A percentile compares a stretch with the other conserved stretches of the same genome.
Conservation (phyloP, 31 red algal genomes). For the Endocladia muricata region DNA sequence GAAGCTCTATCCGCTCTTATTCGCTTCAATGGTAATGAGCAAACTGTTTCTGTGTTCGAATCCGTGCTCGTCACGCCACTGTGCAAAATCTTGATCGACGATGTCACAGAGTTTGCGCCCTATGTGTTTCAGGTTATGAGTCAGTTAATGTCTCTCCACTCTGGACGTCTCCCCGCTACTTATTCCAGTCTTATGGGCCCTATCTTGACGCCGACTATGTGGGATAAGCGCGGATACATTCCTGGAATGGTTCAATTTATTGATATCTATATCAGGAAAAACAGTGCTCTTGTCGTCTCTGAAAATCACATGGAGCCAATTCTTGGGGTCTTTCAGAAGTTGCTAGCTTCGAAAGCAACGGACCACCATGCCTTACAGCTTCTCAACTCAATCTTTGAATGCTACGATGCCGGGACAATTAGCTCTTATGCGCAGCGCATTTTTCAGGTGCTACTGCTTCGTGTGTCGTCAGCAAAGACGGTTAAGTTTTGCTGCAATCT, state of each 20-base stretch:
- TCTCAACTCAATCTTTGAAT: conserved; percentile 65
- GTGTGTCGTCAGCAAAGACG: conserved; percentile 72
- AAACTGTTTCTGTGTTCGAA: conserved; percentile 61
- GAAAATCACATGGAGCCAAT: conserved; percentile 72
- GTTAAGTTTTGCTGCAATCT: conserved; percentile 61
- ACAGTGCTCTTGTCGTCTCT: conserved; percentile 28
- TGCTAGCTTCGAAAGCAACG: conserved; percentile 82
- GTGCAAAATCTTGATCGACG: conserved; percentile 67
- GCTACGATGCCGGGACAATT: conserved; percentile 36
- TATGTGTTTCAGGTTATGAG: conserved; percentile 96
- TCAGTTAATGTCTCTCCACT: conserved; percentile 75
- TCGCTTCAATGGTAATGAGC: conserved; percentile 48
- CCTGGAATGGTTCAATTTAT: conserved; percentile 93
- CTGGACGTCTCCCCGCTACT: conserved; percentile 42
- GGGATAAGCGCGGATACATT: conserved; percentile 88
- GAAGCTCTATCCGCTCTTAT: conserved; percentile 84
- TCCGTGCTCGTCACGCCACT: conserved; percentile 68
- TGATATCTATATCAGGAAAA: conserved; percentile 61
- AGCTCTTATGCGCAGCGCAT: conserved; percentile 48
- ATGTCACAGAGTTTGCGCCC: conserved; percentile 94
- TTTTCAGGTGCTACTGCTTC: conserved; percentile 76
- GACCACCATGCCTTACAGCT: conserved; percentile 85
- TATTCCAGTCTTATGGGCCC: conserved; percentile 69
- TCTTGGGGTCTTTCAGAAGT: conserved; percentile 92
- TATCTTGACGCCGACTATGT: conserved; percentile 79